Evolutionary conservation across 139 green algal genomes (phyloP), one percentile per base, ranked within the genome.

Genomic region (Medakamo hakoo): DNA sequence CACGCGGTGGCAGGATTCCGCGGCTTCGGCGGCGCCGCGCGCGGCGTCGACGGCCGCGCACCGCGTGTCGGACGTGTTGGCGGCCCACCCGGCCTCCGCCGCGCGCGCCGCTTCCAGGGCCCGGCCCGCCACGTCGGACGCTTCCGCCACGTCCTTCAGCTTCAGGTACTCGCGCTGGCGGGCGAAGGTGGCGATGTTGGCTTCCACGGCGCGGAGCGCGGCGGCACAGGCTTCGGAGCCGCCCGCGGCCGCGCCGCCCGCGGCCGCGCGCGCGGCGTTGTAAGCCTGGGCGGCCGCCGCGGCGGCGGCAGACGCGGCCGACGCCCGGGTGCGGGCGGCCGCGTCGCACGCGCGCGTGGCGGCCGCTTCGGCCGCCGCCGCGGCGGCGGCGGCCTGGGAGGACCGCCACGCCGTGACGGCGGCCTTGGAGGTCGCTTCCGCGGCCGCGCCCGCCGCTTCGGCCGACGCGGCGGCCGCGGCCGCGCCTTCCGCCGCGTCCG

Each of bases 101-200:
- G 48, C 48, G 28, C 29, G 56, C 28, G 61, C 61, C 1, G 48
- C 48, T 3, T 59, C 48, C 61, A 66, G 61, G 4, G 48, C 40
- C 9, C 40, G 40, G 49, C 29, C 29, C 27, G 63, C 63, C 27
- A 68, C 28, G 28, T 62, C 55, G 18, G 63, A 68, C 19, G 63
- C 63, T 56, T 61, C 52, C 18, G 63, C 63, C 27, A 61, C 29
- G 27, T 68, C 63, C 55, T 62, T 61, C 27, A 68, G 63, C 63
- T 68, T 68, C 26, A 62, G 55, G 63, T 62, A 68, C 27, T 68
- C 55, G 3, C 29, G n/a, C 20, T 24, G 27, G 29, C 55, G 20
- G 20, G 63, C 63, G 21, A 61, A 62, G 20, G 52, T n/a, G 24
- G 63, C 28, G 63, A 68, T 68, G 63, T 49, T 28, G 5, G 27